Conservation (phyloP, 306 rosid species). For the Pterocarpus macrocarpus region DNA sequence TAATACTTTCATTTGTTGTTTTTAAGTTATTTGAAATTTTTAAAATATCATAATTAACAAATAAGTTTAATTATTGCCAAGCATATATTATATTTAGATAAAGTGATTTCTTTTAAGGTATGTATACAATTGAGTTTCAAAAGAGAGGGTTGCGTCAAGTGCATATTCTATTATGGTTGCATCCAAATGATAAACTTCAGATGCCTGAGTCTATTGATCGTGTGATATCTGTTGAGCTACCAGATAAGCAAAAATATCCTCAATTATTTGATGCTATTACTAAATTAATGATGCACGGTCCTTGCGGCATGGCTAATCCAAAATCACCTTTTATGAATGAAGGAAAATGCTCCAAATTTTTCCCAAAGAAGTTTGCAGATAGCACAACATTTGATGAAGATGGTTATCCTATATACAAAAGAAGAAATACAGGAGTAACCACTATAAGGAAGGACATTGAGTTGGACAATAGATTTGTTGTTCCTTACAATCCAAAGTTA, state of each 20-base stretch:
- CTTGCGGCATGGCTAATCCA: background rate
- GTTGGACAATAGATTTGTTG: too few relatives aligned
- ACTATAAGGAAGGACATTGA: too few relatives aligned
- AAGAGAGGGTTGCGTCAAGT: background rate
- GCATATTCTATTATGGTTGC: background rate
- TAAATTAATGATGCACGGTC: background rate
- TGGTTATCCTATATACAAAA: background rate
- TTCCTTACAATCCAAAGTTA: too few relatives aligned
- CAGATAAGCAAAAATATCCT: background rate
- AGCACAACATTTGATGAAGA: background rate
- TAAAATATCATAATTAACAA: too few relatives aligned
- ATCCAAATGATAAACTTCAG: background rate
- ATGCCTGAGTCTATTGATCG: background rate
- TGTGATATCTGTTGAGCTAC: background rate
- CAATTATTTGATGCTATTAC: background rate
- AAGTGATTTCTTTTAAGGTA: too few relatives aligned
- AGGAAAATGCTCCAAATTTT: background rate
- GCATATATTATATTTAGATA: too few relatives aligned
- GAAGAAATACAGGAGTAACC: too few relatives aligned
- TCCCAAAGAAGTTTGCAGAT: background rate
- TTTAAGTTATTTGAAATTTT: too few relatives aligned
- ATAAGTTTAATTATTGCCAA: too few relatives aligned
- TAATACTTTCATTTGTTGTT: too few relatives aligned
- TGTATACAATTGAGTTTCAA: background rate
- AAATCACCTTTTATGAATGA: background rate